Conservation (phyloP, 2,329 filamentous ascomycete species). For the Lecanicillium sp. region DNA sequence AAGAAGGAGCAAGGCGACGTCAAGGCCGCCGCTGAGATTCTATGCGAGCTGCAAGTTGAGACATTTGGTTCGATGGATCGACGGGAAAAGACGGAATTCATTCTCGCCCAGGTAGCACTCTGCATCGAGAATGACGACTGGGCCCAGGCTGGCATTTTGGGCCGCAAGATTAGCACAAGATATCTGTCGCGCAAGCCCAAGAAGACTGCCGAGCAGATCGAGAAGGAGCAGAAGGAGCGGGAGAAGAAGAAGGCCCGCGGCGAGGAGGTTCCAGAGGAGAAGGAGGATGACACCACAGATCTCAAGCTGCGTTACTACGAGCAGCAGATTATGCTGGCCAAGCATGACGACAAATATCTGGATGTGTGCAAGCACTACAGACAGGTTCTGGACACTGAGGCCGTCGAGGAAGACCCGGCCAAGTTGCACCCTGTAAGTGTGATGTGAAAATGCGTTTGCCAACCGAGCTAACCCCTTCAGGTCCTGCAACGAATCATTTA, state of each 20-base stretch:
- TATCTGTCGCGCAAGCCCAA: conserved; percentile 87
- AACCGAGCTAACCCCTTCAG: conserved; percentile 33
- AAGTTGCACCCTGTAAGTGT: conserved; percentile 74
- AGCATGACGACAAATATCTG: conserved; percentile 95
- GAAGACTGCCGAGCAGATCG: conserved; percentile 81
- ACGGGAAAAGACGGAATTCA: conserved; percentile 97
- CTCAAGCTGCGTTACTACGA: conserved; percentile 95
- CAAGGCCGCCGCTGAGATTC: conserved; percentile 80
- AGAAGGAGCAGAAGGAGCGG: conserved; percentile 81
- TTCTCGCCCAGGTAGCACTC: conserved; percentile 85
- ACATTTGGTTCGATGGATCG: conserved; percentile 98
- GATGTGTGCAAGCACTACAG: conserved; percentile 98
- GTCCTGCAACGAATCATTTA: conserved; percentile 92
- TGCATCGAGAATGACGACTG: conserved; percentile 96
- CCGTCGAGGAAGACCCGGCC: conserved; percentile 80
- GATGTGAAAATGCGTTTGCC: neutral
- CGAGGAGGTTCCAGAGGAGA: conserved; percentile 70
- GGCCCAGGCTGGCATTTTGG: conserved; percentile 90
- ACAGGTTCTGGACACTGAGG: conserved; percentile 92
- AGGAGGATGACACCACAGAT: conserved; percentile 87
- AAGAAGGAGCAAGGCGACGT: conserved; percentile 94
- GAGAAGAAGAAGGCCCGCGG: conserved; percentile 78
- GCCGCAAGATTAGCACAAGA: conserved; percentile 91
- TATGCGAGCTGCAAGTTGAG: conserved; percentile 97
- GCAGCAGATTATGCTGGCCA: conserved; percentile 90